Evolutionary conservation across 208 protist genomes (phyloP).

Genomic region (Blechomonas ayalai): DNA sequence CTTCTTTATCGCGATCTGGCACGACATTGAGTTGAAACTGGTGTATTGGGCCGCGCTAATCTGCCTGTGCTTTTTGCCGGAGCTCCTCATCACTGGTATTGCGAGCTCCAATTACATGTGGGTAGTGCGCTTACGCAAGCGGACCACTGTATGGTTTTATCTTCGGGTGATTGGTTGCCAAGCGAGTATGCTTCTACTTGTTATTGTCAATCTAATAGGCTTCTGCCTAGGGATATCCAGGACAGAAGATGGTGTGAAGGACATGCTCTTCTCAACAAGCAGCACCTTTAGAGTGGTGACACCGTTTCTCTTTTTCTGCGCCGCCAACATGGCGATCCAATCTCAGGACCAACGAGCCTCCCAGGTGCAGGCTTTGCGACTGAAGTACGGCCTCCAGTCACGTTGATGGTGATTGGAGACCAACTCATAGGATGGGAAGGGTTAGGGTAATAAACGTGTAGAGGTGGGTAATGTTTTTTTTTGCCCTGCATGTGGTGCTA

Average conservation of each 20-base stretch:
- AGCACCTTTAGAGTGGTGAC: slow-evolving; percentile 7
- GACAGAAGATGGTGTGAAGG: slow-evolving; percentile 3
- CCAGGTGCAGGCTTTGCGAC: slow-evolving; percentile 16
- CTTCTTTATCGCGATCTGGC: slow-evolving; percentile 90
- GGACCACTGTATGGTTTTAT: slow-evolving; percentile 22
- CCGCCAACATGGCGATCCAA: slow-evolving; percentile 39
- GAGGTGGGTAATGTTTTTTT: not conserved
- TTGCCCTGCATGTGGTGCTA: no score
- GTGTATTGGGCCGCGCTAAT: slow-evolving; percentile 69
- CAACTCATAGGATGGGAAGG: not conserved
- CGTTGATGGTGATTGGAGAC: not conserved
- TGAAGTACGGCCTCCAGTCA: slow-evolving; percentile 20
- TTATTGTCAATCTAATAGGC: slow-evolving; percentile 62
- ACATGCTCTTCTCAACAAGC: slow-evolving; percentile 14
- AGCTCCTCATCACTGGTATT: slow-evolving; percentile 50
- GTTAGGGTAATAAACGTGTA: not conserved
- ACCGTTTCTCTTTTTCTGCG: slow-evolving; percentile 32
- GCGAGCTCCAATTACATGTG: slow-evolving; percentile 12
- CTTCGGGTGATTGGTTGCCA: slow-evolving; percentile 28
- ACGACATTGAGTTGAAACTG: slow-evolving; percentile 76
- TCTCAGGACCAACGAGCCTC: slow-evolving; percentile 43
- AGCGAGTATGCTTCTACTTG: slow-evolving; percentile 38
- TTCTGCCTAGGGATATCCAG: slow-evolving; percentile 37
- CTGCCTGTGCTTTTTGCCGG: slow-evolving; percentile 52
- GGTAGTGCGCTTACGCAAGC: slow-evolving; percentile 11